phyloP scores from a whole-genome alignment of 495 filamentous ascomycete genomes.

The Cudoniella acicularis region DNA sequence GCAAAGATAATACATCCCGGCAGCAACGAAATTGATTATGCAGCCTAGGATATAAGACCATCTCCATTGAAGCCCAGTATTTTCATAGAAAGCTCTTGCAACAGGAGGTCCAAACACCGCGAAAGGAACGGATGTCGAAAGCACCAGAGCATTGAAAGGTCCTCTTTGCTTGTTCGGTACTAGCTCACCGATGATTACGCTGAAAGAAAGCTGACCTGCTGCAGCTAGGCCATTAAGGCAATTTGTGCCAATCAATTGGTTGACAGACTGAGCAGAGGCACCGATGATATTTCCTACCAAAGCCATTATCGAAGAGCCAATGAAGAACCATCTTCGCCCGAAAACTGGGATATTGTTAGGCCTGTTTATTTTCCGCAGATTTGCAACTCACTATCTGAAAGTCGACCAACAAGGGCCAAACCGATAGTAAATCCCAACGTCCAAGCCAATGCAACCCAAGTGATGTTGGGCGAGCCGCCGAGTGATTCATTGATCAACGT shows the following conservation, averaged over 20 bases:
- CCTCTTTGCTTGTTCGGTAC: background rate
- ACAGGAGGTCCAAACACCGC: background rate
- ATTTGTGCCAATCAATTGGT: background rate
- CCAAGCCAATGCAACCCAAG: conserved; percentile 3
- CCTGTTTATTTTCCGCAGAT: background rate
- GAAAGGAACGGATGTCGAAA: background rate
- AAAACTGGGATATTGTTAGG: background rate
- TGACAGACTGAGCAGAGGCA: background rate
- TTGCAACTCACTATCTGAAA: background rate
- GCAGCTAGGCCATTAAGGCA: background rate
- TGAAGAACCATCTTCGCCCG: conserved; percentile 4
- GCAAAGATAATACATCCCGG: conserved; percentile 1
- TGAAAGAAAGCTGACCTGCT: background rate
- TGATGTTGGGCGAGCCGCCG: background rate
- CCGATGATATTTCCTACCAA: background rate
- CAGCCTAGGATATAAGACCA: background rate
- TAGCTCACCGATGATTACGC: background rate
- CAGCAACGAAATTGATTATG: background rate
- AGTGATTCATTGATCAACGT: background rate
- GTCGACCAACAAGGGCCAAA: background rate
- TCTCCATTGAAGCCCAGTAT: background rate
- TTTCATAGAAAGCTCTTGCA: background rate
- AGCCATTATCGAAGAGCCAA: background rate
- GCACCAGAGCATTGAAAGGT: background rate
- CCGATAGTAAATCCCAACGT: conserved; percentile 2